Conservation (phyloP, 2,329 filamentous ascomycete genomes). For the Hortaea sp. region DNA sequence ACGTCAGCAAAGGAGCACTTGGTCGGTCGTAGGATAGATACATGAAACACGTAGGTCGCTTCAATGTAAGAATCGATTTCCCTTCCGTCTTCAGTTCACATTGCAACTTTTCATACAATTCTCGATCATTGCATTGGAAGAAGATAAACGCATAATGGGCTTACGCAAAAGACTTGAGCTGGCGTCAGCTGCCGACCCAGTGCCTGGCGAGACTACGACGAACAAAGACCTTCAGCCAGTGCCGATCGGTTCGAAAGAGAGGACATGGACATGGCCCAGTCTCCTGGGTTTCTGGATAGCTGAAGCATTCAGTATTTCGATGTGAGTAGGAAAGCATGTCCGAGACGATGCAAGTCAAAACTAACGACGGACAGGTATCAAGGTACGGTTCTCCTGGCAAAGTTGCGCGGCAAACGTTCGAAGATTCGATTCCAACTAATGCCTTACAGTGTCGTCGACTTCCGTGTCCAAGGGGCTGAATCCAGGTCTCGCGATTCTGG, state of each 20-base stretch:
- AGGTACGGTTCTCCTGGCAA: neutral
- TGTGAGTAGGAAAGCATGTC: conserved; percentile 3
- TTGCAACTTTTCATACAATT: too few species aligned
- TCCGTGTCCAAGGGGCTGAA: conserved; percentile 13
- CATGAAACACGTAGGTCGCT: too few species aligned
- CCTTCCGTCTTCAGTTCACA: too few species aligned
- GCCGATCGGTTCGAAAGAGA: conserved; percentile 8
- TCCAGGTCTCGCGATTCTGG: conserved; percentile 12
- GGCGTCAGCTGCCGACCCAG: conserved; percentile 2
- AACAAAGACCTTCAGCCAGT: conserved; percentile 11
- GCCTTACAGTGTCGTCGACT: conserved; percentile 9
- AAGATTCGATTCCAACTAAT: neutral
- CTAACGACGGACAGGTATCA: neutral
- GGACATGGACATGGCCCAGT: conserved; percentile 15
- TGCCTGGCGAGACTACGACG: conserved; percentile 1
- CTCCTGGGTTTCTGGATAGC: conserved; percentile 15
- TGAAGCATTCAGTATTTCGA: conserved; percentile 13
- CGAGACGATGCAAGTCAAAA: neutral
- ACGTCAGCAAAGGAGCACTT: too few species aligned
- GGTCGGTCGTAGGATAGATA: too few species aligned
- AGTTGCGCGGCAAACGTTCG: too few species aligned
- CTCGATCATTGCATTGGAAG: too few species aligned
- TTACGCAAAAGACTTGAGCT: conserved; percentile 8
- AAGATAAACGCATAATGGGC: conserved; percentile 3
- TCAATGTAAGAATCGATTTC: too few species aligned